Conservation (phyloP, 2,329 filamentous ascomycete genomes). For the Lasiodiplodia gonubiensis region DNA sequence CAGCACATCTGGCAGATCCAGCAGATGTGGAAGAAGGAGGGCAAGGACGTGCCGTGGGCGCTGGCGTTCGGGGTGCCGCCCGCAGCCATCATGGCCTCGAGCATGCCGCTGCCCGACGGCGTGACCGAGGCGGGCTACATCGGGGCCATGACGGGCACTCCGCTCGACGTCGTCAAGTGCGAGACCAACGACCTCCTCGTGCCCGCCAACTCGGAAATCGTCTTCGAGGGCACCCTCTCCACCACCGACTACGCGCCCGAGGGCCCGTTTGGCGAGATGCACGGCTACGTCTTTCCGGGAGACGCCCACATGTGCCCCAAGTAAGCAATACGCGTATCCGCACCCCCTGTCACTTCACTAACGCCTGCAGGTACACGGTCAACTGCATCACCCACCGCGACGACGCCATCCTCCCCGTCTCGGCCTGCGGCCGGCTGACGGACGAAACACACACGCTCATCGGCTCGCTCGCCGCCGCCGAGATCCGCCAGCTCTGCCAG, state of each 20-base stretch:
- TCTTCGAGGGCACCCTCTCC: slow-evolving; percentile 58
- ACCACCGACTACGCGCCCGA: slow-evolving; percentile 51
- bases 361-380: slow-evolving; percentile 39
- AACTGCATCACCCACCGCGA: slow-evolving; percentile 56
- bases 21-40: slow-evolving; percentile 54
- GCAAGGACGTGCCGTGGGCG: slow-evolving; percentile 56
- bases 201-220: slow-evolving; percentile 58
- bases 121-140: slow-evolving; percentile 57
- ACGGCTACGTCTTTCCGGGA: slow-evolving; percentile 52
- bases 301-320: slow-evolving; percentile 48
- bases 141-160: slow-evolving; percentile 52
- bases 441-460: slow-evolving; percentile 55
- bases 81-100: slow-evolving; percentile 54
- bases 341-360: background rate
- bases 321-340: slow-evolving; percentile 35
- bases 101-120: slow-evolving; percentile 48
- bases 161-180: slow-evolving; percentile 58
- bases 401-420: slow-evolving; percentile 57
- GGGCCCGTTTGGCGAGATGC: slow-evolving; percentile 57
- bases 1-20: slow-evolving; percentile 57
- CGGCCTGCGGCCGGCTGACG: slow-evolving; percentile 48
- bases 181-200: slow-evolving; percentile 58
- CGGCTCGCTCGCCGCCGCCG: slow-evolving; percentile 51
- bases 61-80: slow-evolving; percentile 58
- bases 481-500: slow-evolving; percentile 47